phyloP scores from a whole-genome alignment of 495 filamentous ascomycete species.

The Daldinia caldariorum region DNA sequence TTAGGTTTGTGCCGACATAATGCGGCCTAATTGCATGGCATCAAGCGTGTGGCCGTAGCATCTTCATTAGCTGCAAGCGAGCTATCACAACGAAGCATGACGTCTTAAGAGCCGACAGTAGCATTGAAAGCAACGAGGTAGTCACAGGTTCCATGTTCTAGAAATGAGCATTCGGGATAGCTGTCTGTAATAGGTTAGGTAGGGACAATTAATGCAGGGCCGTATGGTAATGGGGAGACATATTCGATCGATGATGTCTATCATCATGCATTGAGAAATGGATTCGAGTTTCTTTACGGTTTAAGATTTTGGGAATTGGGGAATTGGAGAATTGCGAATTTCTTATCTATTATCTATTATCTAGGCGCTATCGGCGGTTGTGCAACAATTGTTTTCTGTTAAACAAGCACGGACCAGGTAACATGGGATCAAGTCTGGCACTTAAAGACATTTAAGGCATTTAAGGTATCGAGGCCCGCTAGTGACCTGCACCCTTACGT shows the following conservation, averaged over 20 bases:
- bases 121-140: background rate
- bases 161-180: constrained; percentile 19
- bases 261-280: background rate
- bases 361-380: constrained; percentile 42
- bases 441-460: background rate
- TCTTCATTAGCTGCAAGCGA: constrained; percentile 18
- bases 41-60: constrained; percentile 8
- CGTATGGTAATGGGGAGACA: constrained; percentile 14
- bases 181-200: constrained; percentile 18
- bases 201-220: constrained; percentile 10
- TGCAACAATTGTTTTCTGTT: constrained; percentile 9
- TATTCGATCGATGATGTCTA: constrained; percentile 25
- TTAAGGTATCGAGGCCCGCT: background rate
- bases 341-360: constrained; percentile 29
- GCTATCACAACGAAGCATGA: constrained; percentile 18
- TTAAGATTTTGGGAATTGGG: background rate
- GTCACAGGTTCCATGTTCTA: constrained; percentile 6
- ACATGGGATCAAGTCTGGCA: no score
- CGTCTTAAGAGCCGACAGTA: constrained; percentile 22
- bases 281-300: constrained; percentile 1
- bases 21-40: constrained; percentile 5
- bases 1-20: constrained; percentile 14
- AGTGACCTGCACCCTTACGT: constrained; percentile 40
- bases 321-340: no score
- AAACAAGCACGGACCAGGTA: constrained; percentile 29